Conservation (phyloP, 495 filamentous ascomycete species). For the Pseudotulostoma volvatum region DNA sequence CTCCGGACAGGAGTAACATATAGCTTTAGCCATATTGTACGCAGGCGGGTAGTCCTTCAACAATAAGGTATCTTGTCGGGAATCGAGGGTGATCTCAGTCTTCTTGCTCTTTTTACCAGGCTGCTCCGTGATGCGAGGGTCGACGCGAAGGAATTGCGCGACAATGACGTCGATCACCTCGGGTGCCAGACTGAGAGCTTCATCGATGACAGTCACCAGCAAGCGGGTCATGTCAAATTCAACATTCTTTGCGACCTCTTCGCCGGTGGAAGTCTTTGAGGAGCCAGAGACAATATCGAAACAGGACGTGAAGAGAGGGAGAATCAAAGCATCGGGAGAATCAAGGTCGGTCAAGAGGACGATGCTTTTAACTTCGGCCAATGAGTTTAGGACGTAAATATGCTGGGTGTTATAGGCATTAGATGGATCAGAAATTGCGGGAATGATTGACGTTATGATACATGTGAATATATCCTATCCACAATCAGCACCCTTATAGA, state of each 20-base stretch:
- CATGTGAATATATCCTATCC: conserved; percentile 82
- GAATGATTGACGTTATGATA: conserved; percentile 66
- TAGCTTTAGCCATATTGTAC: conserved; percentile 88
- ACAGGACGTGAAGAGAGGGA: conserved; percentile 66
- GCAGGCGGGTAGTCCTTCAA: conserved; percentile 77
- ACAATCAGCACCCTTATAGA: conserved; percentile 3
- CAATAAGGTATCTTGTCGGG: conserved; percentile 62
- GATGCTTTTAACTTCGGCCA: conserved; percentile 86
- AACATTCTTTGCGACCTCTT: conserved; percentile 74
- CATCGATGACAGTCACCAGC: conserved; percentile 72
- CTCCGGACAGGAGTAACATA: conserved; percentile 80
- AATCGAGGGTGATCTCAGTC: conserved; percentile 39
- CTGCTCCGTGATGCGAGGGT: conserved; percentile 38
- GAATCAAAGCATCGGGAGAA: conserved; percentile 54
- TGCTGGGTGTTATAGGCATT: conserved; percentile 88
- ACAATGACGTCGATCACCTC: conserved; percentile 88
- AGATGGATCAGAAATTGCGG: conserved; percentile 70
- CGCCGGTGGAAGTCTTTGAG: conserved; percentile 54
- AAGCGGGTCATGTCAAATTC: conserved; percentile 82
- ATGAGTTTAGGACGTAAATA: conserved; percentile 71
- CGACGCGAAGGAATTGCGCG: conserved; percentile 83
- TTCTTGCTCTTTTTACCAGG: conserved; percentile 39
- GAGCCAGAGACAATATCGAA: conserved; percentile 85
- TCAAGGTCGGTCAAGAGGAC: conserved; percentile 86
- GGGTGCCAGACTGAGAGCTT: conserved; percentile 59